Base-by-base conservation (phyloP, 495 filamentous ascomycete species). In the Talaromyces proteolyticus region DNA sequence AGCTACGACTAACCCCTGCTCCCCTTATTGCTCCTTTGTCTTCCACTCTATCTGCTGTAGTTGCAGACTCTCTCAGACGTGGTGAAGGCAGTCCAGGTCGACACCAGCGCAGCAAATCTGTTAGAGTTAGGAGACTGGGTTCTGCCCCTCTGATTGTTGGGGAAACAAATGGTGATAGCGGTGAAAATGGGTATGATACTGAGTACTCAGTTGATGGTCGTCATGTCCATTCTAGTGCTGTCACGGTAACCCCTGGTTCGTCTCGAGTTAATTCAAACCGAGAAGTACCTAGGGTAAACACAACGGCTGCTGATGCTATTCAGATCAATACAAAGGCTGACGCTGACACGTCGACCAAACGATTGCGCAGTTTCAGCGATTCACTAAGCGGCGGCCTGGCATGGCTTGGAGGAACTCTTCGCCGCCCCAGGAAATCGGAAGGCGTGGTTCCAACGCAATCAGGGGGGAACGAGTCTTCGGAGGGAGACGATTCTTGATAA, bases 31-130 rank as follows among this genome's bases (percentile, higher is more conserved):
- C 72, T 3, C 74, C 79, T 4, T 63, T 84, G 0, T 82, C 79
- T 0, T 72, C 72, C 12, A 61, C 76, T 17, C 72, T 84, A 47
- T 79, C 70, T 58, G 80, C 75, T 2, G 74, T 84, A 2, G 78
- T 84, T 5, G 82, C 81, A 4, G 84, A 88, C 53, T 76, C 78
- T 17, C 57, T 84, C 4, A 74, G 79, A 22, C 74, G 79, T 8
- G 78, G 77, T 20, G 68, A 75, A 47, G 62, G 59, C 19, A 70
- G 59, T 29, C 63, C 68, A n/a, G 56, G n/a, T 18, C 26, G 41
- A 8, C 49, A 44, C 7, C 14, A 36, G 23, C 42, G 40, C 18
- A 51, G 49, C 10, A 51, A 36, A 18, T 43, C 40, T 38, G 39
- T 10, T 11, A 51, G 17, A 20, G 20, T 16, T 6, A 22, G 49